Evolutionary conservation across 768 basidiomycete species (phyloP), one percentile per base, ranked within the genome.

Genomic region (Calocybe indica): DNA sequence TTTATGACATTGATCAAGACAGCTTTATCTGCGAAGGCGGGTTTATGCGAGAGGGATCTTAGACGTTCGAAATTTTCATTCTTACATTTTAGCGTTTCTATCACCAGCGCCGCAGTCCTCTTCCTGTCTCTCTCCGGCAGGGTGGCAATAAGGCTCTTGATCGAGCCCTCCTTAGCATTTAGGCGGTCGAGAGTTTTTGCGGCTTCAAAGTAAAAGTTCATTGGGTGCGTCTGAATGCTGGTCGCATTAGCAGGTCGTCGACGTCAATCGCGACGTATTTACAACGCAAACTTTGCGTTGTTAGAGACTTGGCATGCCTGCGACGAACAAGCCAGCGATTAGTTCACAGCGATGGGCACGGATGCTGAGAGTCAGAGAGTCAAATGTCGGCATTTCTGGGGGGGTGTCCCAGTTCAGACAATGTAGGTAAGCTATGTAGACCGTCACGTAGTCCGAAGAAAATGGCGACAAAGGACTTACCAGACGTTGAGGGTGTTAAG

Each of bases 121-220:
- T 88, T 88, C 58, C 85, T 77, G 55, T 78, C 75, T 65, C 84
- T 83, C 61, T 84, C 80, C 28, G 87, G 80, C 29, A 92, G 70
- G 46, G 80, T 78, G 13, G 80, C 80, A 37, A 95, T 69, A 32
- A 92, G 66, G 46, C 93, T 79, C 61, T 95, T 93, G 60, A 97
- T 87, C 10, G 91, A 94, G n/a, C 92, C 93, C 64, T 92, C 76
- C 63, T 87, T 92, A 38, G 81, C 78, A 62, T 94, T 88, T 50
- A 97, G 76, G 55, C 83, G 84, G 62, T 95, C 92, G 57, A 97
- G 72, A 5, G 83, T 75, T 58, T 82, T 76, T 55, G 85, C 85
- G 54, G 92, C 90, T 63, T 90, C 85, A 71, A 92, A 92, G 72
- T 96, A 96, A 71, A 95, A 93, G 73, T 94, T 94, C 93, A 96